phyloP scores from a whole-genome alignment of 345 rosid genomes.

The Reutealis trisperma region DNA sequence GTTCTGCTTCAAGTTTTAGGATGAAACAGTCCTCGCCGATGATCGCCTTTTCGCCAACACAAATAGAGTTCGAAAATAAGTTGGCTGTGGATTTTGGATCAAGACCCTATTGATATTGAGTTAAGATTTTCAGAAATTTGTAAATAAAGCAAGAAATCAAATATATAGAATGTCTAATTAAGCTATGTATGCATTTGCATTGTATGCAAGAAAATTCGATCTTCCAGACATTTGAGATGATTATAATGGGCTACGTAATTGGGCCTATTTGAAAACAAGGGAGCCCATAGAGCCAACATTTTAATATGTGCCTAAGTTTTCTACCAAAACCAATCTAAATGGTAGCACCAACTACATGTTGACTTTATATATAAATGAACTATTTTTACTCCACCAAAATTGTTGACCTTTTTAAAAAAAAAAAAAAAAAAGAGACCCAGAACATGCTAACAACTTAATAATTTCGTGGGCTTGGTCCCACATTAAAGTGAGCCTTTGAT shows the following conservation, averaged over 20 bases:
- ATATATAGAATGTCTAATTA: too few relatives aligned
- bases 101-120: conserved; percentile 57
- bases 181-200: background rate
- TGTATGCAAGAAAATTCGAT: too few relatives aligned
- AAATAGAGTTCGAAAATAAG: conserved; percentile 62
- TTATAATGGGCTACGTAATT: background rate
- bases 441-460: background rate
- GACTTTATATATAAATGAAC: background rate
- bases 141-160: background rate
- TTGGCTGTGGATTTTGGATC: conserved; percentile 83
- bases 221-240: too few relatives aligned
- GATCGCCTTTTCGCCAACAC: conserved; percentile 73
- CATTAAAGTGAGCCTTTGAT: conserved; percentile 8
- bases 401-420: conserved; percentile 15
- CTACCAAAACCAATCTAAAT: too few relatives aligned
- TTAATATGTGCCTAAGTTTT: too few relatives aligned
- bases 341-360: background rate
- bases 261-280: background rate
- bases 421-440: background rate
- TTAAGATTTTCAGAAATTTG: background rate
- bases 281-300: background rate
- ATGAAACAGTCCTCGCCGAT: conserved; percentile 75
- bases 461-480: conserved; percentile 16
- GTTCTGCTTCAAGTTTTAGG: conserved; percentile 67
- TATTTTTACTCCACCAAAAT: background rate